These are phyloP conservation scores for Rosa multiflora DNA, from an alignment of 306 rosid species.

Conservation along the genomic window DNA sequence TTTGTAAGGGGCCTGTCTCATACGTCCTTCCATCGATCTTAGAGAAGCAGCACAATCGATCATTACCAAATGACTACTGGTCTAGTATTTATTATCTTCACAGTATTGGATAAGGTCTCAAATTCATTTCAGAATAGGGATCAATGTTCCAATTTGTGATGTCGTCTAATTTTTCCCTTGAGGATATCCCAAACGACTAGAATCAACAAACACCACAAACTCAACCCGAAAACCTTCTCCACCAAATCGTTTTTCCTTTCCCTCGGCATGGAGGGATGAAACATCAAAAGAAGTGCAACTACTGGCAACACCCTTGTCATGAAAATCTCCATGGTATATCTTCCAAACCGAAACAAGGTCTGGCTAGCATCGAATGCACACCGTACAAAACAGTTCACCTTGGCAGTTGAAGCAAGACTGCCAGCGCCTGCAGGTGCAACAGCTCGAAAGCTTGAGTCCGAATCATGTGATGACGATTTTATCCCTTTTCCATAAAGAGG, in stretches of 20 bases:
- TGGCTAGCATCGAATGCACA: neutral
- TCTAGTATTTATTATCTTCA: neutral
- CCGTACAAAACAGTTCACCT: neutral
- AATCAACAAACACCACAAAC: constrained; percentile 11
- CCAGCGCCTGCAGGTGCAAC: neutral
- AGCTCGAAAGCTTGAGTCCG: neutral
- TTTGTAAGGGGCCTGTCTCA: too few species aligned
- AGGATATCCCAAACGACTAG: constrained; percentile 17
- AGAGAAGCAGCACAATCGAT: too few species aligned
- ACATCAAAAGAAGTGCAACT: constrained; percentile 1
- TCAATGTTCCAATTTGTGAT: neutral
- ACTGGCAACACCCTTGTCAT: constrained; percentile 9
- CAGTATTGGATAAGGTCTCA: neutral
- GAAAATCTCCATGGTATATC: neutral
- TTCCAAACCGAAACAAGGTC: neutral
- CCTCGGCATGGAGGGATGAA: constrained; percentile 14
- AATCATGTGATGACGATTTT: neutral
- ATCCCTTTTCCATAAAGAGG: constrained; percentile 13
- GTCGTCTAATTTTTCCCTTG: neutral
- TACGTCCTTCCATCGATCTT: too few species aligned
- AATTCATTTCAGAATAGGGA: neutral
- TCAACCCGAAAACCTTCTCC: constrained; percentile 13
- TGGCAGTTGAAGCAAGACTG: neutral
- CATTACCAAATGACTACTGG: too few species aligned
- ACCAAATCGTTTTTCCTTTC: constrained; percentile 11